Evolutionary conservation across 345 rosid genomes (phyloP), one percentile per base, ranked within the genome.

Genomic region (Excoecaria cochinchinensis): DNA sequence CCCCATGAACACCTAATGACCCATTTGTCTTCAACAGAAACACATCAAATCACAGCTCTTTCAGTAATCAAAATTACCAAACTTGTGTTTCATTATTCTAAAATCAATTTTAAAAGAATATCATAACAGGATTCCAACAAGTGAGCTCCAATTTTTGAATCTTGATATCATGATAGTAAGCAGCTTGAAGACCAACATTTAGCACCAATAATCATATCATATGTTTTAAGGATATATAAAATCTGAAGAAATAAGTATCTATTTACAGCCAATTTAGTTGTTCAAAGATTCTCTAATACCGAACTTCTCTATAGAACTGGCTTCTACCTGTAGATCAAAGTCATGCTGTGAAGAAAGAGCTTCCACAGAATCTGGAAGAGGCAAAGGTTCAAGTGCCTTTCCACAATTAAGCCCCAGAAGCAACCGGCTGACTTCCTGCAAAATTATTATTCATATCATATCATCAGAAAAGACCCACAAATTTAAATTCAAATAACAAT

Each of bases 341-440:
- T 84, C 85, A 82, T 89, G 87, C 52, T 81, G 48, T n/a, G 81
- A 83, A 71, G 94, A 85, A 60, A 88, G 78, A 75, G 87, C 67
- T 77, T 85, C 85, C 3, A 85, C 89, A 72, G 90, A 82, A 16
- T 86, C 92, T 2, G 90, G 85, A 5, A 89, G 79, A 76, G 71
- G 74, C 73, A 92, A 63, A 47, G 24, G 69, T 71, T 85, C 85
- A 69, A 92, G 89, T 1, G 89, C 31, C 73, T 44, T 86, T 40
- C 96, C 99, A 78, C 94, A 88, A 84, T 93, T 93, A 60, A 92
- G 75, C 36, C 99, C 98, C 8, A 83, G 76, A 56, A 95, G 88
- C 86, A 95, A 71, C 62, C 94, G 86, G 77, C 88, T 88, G 57
- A 90, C 99, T 85, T 95, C 98, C 96, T 93, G 87, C 56, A 84